phyloP scores from a whole-genome alignment of 2,329 filamentous ascomycete species.

The Chaetomium strumarium region DNA sequence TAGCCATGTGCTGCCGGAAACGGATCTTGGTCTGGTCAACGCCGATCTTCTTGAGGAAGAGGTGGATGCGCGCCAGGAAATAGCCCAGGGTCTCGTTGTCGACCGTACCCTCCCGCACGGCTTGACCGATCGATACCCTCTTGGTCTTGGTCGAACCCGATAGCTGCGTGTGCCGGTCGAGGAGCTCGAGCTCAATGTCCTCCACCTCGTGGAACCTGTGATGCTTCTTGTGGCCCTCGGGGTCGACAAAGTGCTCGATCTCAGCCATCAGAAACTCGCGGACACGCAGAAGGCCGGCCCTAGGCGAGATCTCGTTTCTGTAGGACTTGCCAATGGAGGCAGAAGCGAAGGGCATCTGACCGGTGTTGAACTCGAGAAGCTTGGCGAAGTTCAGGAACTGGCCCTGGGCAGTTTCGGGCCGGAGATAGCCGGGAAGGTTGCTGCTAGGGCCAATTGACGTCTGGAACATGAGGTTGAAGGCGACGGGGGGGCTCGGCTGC shows the following conservation, averaged over 20 bases:
- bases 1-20: slow-evolving; percentile 92
- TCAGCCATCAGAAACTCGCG: slow-evolving; percentile 98
- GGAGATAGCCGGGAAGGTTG: slow-evolving; percentile 76
- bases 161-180: slow-evolving; percentile 80
- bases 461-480: slow-evolving; percentile 99
- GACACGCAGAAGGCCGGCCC: slow-evolving; percentile 84
- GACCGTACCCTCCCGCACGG: slow-evolving; percentile 74
- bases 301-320: slow-evolving; percentile 94
- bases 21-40: slow-evolving; percentile 82
- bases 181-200: slow-evolving; percentile 73
- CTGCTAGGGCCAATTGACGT: slow-evolving; percentile 90
- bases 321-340: slow-evolving; percentile 97
- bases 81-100: slow-evolving; percentile 98
- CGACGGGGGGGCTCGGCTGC: slow-evolving; percentile 71
- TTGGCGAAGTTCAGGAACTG: slow-evolving; percentile 98
- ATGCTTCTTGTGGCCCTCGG: slow-evolving; percentile 91
- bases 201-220: slow-evolving; percentile 79
- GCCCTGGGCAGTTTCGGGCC: slow-evolving; percentile 94
- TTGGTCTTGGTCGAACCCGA: slow-evolving; percentile 73
- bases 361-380: slow-evolving; percentile 92
- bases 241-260: slow-evolving; percentile 97
- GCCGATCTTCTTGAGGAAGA: slow-evolving; percentile 84
- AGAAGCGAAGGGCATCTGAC: slow-evolving; percentile 92
- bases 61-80: slow-evolving; percentile 88
- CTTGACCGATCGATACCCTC: slow-evolving; percentile 75